Conservation (phyloP, 2,329 filamentous ascomycete genomes). For the Trichoderma sp. region DNA sequence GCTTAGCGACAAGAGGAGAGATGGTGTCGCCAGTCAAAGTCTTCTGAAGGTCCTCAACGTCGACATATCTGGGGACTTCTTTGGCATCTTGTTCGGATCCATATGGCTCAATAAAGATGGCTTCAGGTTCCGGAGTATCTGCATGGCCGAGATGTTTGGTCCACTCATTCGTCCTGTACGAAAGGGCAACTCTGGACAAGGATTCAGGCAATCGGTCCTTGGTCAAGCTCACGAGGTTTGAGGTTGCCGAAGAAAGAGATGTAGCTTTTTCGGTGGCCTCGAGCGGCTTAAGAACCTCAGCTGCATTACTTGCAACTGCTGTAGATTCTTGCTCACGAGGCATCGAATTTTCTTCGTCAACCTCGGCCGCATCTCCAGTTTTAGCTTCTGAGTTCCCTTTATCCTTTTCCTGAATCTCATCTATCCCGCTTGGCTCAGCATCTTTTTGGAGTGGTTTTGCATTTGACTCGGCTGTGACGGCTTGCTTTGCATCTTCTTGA, state of each 20-base stretch:
- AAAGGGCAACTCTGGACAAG: constrained; percentile 72
- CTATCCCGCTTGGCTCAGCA: neutral
- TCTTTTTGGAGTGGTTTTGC: neutral
- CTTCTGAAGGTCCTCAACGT: constrained; percentile 62
- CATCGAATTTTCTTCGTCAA: neutral
- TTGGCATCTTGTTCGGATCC: constrained; percentile 23
- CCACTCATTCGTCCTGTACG: constrained; percentile 93
- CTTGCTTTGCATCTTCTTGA: neutral
- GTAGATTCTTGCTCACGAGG: constrained; percentile 15
- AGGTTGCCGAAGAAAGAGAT: constrained; percentile 42
- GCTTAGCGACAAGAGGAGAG: constrained; percentile 32
- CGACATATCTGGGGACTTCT: constrained; percentile 59
- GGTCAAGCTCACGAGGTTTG: constrained; percentile 49
- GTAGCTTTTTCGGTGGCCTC: constrained; percentile 35
- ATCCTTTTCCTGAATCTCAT: neutral
- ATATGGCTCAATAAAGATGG: constrained; percentile 48
- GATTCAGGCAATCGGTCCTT: constrained; percentile 64
- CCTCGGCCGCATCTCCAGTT: neutral
- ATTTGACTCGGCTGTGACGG: neutral
- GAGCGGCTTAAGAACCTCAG: neutral
- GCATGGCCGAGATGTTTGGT: constrained; percentile 81
- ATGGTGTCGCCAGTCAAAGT: constrained; percentile 52
- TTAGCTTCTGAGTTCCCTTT: neutral
- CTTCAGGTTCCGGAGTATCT: constrained; percentile 66
- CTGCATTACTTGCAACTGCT: neutral